Conservation (phyloP, 73 alveolate genomes). For the Symbiodinium natans region DNA sequence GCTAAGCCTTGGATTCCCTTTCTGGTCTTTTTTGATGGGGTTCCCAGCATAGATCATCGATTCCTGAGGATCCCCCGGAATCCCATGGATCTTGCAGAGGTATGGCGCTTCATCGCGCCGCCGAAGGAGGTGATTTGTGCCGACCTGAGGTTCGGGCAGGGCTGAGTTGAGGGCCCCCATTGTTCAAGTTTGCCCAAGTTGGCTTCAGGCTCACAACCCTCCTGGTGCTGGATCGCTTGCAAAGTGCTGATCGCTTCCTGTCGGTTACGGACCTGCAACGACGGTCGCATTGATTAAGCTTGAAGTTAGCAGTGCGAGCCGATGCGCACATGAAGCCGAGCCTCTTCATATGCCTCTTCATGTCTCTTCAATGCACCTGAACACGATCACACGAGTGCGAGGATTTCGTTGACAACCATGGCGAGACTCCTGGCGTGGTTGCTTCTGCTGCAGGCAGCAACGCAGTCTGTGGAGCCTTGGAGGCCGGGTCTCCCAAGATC, state of each 20-base stretch:
- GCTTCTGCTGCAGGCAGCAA: slow-evolving; percentile 51
- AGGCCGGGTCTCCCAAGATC: too few species aligned
- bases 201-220: slow-evolving; percentile 41
- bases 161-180: background rate
- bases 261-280: slow-evolving; percentile 23
- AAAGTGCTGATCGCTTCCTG: slow-evolving; percentile 37
- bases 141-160: background rate
- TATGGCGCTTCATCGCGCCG: slow-evolving; percentile 80
- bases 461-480: slow-evolving; percentile 61
- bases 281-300: background rate
- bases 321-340: too few species aligned
- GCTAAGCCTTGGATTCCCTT: too few species aligned
- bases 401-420: slow-evolving; percentile 79
- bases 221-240: slow-evolving; percentile 58
- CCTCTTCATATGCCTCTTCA: too few species aligned
- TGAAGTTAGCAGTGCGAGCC: too few species aligned
- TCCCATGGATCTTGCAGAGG: background rate
- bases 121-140: slow-evolving; percentile 62
- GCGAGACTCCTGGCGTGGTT: slow-evolving; percentile 72
- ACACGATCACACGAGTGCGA: background rate
- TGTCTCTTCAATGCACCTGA: too few species aligned
- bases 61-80: background rate
- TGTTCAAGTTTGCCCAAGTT: background rate
- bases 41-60: background rate
- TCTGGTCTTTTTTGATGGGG: background rate